Base-by-base conservation (phyloP, 129 eudicot genomes). In the Cynara cardunculus region DNA sequence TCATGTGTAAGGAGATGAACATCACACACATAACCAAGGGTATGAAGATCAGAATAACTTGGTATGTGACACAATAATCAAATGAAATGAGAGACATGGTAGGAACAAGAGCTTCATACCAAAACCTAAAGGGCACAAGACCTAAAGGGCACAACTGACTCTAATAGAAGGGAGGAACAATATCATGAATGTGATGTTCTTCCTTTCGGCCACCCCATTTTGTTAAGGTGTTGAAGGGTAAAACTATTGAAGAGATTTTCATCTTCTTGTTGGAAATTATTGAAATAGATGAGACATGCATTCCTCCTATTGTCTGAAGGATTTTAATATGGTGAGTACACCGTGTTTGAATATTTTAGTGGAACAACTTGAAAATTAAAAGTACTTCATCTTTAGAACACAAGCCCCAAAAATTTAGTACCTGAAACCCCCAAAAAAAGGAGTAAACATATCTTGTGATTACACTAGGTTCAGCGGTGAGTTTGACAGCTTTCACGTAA, bases 361-460 rank as follows among this genome's bases (percentile, higher is more conserved):
- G 62, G 22, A 18, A 49, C 62, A 49, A 49, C 62, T 49, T 49
- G 62, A 49, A 49, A 16, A 49, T 39, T 39, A 46, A 18, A 49
- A 14, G 3, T 49, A 49, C 62, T 16, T 16, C 62, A 49, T 49
- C 22, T 49, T 49, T 49, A 49, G 62, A 49, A 16, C 62, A 49
- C 22, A 49, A 49, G 7, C 62, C 62, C 62, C 22, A 49, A 18
- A 49, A 56, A 18, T 18, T n/a, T 9, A 25, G 66, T 91, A 94
- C 98, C 98, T 90, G 98, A 79, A 92, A 92, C 24, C 98, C 98
- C 98, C 98, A 94, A 84, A 92, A 90, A 22, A 94, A 82, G 65
- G 98, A 90, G 86, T 89, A 94, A 16, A 87, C 67, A 22, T 92
- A 94, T 94, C 98, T 89, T 32, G 91, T 87, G 28, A 86, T 22